Evolutionary conservation across 345 rosid species (phyloP), one percentile per base, ranked within the genome.

Genomic region (Salix arbutifolia): DNA sequence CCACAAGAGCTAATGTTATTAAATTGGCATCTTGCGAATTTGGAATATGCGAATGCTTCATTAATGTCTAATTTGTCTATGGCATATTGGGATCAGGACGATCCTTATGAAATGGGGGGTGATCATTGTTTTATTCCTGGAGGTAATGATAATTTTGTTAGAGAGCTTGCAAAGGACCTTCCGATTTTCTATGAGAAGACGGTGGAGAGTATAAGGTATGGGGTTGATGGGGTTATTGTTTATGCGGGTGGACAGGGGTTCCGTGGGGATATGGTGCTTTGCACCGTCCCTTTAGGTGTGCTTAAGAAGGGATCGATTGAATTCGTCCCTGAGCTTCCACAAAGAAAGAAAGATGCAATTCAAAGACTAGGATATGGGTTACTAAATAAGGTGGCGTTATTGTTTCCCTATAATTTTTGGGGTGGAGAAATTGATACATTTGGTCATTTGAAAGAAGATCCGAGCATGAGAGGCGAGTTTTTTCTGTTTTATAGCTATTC

Each of bases 31-130:
- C 89, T 93, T 70, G 98, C 98, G 0, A 95, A 95, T 79, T 87
- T 93, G 74, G 97, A 96, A 75, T 96, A 92, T 70, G 99, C 97
- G 12, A 96, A 96, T 85, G 99, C 98, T 77, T 88, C 98, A 0
- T 76, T 94, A 78, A 89, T 96, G 87, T 87, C 97, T 40, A 91
- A 91, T 83, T 75, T 96, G 79, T 96, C 98, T 4, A 90, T 96
- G 99, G 94, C 95, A 0, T 94, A 91, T 76, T 96, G 99, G 97
- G 98, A 96, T 88, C 98, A 94, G 78, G 99, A 96, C 87, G 99
- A 96, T 79, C 98, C 98, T 0, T 96, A 89, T 79, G 99, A 96
- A 83, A 94, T 96, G 98, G 98, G 97, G 0, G 97, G 97, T 69
- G 99, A 92, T 85, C 99, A 94, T 81, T 96, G 99, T 81, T 96